A percentile compares a stretch with the other conserved stretches of the same genome.
These are phyloP conservation scores for Chaetomium globosum DNA, from an alignment of 2,329 filamentous ascomycete species.

Conservation along the genomic window DNA sequence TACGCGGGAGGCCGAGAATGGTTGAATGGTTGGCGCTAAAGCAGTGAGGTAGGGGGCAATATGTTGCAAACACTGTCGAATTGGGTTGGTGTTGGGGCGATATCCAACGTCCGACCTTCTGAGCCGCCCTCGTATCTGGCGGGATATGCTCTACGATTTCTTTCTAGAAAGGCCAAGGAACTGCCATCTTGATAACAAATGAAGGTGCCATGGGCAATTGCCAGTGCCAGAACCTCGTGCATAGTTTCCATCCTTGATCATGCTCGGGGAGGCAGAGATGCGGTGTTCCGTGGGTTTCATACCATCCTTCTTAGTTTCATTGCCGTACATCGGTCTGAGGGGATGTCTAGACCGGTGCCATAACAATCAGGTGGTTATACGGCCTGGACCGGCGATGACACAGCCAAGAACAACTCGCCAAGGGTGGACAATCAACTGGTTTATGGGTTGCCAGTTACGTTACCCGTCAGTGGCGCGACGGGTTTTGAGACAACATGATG, in stretches of 20 bases:
- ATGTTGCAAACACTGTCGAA: neutral
- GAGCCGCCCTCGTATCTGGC: too few relatives aligned
- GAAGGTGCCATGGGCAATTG: too few relatives aligned
- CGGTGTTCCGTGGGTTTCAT: neutral
- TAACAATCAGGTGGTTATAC: neutral
- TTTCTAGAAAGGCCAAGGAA: too few relatives aligned
- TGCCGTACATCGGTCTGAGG: neutral
- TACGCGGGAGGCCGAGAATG: neutral
- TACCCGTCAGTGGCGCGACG: neutral
- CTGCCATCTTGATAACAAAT: too few relatives aligned
- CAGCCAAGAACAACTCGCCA: neutral
- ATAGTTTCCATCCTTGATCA: too few relatives aligned
- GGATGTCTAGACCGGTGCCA: constrained; percentile 1
- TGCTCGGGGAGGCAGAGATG: too few relatives aligned
- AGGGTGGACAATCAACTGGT: neutral
- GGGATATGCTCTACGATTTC: too few relatives aligned
- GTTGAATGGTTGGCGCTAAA: neutral
- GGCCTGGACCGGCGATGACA: neutral
- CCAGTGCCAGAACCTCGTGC: too few relatives aligned
- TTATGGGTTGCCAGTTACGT: neutral
- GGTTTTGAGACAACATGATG: neutral
- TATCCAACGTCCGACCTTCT: too few relatives aligned
- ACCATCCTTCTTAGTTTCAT: neutral
- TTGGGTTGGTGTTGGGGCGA: too few relatives aligned
- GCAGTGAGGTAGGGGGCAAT: neutral